phyloP scores from a whole-genome alignment of 2,329 filamentous ascomycete species.

The Curvularia hawaiiensis region DNA sequence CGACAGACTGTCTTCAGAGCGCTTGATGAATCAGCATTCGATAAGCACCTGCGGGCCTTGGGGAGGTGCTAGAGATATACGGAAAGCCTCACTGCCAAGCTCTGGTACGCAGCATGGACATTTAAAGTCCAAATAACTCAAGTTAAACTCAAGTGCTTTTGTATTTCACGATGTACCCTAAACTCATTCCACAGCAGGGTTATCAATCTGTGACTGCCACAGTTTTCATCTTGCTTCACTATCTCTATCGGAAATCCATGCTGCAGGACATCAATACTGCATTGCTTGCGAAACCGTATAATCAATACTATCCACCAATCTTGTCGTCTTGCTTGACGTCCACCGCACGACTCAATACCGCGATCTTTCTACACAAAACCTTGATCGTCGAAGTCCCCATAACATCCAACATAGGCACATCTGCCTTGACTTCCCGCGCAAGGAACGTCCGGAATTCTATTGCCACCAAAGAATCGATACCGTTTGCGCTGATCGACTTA shows the following conservation, averaged over 20 bases:
- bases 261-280: too few relatives aligned
- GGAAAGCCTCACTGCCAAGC: background rate
- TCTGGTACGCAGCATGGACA: background rate
- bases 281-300: background rate
- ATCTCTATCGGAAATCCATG: too few relatives aligned
- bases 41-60: background rate
- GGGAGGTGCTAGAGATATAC: background rate
- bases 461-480: slow-evolving; percentile 4
- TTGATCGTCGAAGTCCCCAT: slow-evolving; percentile 3
- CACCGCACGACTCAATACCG: background rate
- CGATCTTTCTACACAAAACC: slow-evolving; percentile 3
- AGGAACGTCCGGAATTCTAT: slow-evolving; percentile 5
- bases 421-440: slow-evolving; percentile 3
- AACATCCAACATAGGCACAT: slow-evolving; percentile 6
- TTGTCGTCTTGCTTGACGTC: slow-evolving; percentile 4
- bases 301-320: background rate
- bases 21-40: background rate
- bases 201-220: too few relatives aligned
- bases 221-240: too few relatives aligned
- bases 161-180: too few relatives aligned
- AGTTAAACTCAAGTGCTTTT: too few relatives aligned
- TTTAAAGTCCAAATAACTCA: too few relatives aligned
- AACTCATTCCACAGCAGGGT: too few relatives aligned
- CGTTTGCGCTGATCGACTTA: slow-evolving; percentile 1
- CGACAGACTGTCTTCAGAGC: too few relatives aligned